Evolutionary conservation across 345 rosid species (phyloP), one percentile per base, ranked within the genome.

Genomic region (Salix caprea): DNA sequence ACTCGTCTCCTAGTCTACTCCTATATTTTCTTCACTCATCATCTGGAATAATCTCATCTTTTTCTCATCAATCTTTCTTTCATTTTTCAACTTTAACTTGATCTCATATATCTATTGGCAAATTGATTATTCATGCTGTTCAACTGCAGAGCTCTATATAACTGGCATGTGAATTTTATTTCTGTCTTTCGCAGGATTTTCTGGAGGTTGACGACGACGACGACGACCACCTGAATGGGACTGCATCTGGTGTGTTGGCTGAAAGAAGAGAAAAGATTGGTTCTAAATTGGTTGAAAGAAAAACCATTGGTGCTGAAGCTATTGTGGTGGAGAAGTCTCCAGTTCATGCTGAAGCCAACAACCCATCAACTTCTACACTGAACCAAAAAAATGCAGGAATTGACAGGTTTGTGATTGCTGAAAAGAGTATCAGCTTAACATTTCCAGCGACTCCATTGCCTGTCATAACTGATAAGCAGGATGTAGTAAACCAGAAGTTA

Each of bases 141-240:
- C 28, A 58, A n/a, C 14, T n/a, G 26, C 23, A 58, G 64, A 58
- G 64, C 14, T 58, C 62, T n/a, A 58, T 12, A 10, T 56, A 58
- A 58, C 64, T 24, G 9, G 15, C 12, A 10, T 58, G 13, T 58
- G 28, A 58, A 3, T 46, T 23, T 3, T n/a, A 9, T 58, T 56
- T 36, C 36, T 42, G 14, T 48, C 32, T 58, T 74, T 76, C 76
- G 72, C 82, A 96, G 99, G 98, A 93, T 81, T 83, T 76, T 77
- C 65, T 92, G 80, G 96, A 90, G 56, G 76, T 88, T 88, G 99
- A 92, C 75, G 93, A 90, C 76, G 95, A 40, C 0, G 98, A 92
- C 76, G 92, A 90, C 75, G 93, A 40, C 3, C 4, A 69, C 76
- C 40, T 76, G 18, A 80, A 67, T 77, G 85, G 78, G 73, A 73